Conservation (phyloP, 2,329 filamentous ascomycete genomes). For the Xylaria multiplex region DNA sequence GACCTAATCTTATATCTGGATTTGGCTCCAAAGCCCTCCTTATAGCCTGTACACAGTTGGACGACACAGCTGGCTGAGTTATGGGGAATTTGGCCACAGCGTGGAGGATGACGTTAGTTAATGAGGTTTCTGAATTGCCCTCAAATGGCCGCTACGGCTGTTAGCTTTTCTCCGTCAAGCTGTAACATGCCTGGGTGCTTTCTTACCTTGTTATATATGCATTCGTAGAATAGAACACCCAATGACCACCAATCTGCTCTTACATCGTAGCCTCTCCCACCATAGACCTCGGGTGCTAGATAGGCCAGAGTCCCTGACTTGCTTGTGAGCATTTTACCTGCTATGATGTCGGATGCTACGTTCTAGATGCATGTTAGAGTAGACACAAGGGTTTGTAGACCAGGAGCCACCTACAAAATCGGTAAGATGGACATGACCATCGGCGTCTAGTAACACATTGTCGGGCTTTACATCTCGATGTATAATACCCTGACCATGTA, state of each 20-base stretch:
- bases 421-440: slow-evolving; percentile 95
- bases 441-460: slow-evolving; percentile 86
- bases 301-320: slow-evolving; percentile 98
- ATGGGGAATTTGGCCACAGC: slow-evolving; percentile 89
- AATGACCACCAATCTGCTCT: slow-evolving; percentile 99
- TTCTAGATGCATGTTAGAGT: slow-evolving; percentile 70
- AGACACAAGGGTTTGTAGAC: neutral
- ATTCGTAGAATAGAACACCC: slow-evolving; percentile 98
- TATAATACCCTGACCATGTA: slow-evolving; percentile 87
- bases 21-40: slow-evolving; percentile 84
- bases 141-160: slow-evolving; percentile 83
- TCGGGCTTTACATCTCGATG: slow-evolving; percentile 93
- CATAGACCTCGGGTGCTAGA: slow-evolving; percentile 93
- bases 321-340: slow-evolving; percentile 85
- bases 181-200: neutral
- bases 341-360: slow-evolving; percentile 91
- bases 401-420: slow-evolving; percentile 79
- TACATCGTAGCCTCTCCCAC: slow-evolving; percentile 85
- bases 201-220: slow-evolving; percentile 95
- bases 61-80: slow-evolving; percentile 88
- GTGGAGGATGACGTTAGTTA: slow-evolving; percentile 83
- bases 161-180: slow-evolving; percentile 46
- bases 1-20: slow-evolving; percentile 82
- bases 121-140: slow-evolving; percentile 81
- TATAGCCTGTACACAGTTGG: slow-evolving; percentile 89